Conservation (phyloP, 2,329 filamentous ascomycete genomes). For the Colletotrichum karsti region DNA sequence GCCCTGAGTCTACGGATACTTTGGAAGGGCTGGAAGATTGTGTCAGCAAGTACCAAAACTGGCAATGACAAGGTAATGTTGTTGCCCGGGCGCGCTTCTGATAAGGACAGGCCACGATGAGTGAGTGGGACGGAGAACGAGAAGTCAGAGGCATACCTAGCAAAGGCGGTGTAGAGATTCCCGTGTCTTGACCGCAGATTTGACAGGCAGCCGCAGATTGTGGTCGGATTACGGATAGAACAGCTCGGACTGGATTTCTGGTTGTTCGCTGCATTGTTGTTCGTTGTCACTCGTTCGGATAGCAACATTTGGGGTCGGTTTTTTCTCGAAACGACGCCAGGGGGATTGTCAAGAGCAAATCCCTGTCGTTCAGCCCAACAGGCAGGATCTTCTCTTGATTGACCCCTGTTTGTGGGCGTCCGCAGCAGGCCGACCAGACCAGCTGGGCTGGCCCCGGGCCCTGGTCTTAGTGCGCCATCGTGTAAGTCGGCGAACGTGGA, state of each 20-base stretch:
- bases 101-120: conserved; percentile 23
- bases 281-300: neutral
- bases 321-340: conserved; percentile 14
- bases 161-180: conserved; percentile 10
- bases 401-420: conserved; percentile 17
- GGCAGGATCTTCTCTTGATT: conserved; percentile 19
- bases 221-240: neutral
- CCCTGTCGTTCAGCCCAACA: conserved; percentile 32
- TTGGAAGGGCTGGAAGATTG: neutral
- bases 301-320: conserved; percentile 24
- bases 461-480: conserved; percentile 4
- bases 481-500: conserved; percentile 18
- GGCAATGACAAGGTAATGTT: conserved; percentile 1
- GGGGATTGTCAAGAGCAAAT: conserved; percentile 3
- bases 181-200: neutral
- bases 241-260: conserved; percentile 16
- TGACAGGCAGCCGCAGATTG: neutral
- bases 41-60: conserved; percentile 27
- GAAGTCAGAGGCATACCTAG: neutral
- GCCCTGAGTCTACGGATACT: neutral
- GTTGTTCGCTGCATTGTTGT: neutral
- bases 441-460: conserved; percentile 10
- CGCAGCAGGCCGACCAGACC: neutral
- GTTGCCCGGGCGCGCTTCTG: conserved; percentile 11
- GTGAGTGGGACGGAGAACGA: conserved; percentile 23